Base-by-base conservation (phyloP, 306 rosid genomes). In the Cucurbita ficifolia region DNA sequence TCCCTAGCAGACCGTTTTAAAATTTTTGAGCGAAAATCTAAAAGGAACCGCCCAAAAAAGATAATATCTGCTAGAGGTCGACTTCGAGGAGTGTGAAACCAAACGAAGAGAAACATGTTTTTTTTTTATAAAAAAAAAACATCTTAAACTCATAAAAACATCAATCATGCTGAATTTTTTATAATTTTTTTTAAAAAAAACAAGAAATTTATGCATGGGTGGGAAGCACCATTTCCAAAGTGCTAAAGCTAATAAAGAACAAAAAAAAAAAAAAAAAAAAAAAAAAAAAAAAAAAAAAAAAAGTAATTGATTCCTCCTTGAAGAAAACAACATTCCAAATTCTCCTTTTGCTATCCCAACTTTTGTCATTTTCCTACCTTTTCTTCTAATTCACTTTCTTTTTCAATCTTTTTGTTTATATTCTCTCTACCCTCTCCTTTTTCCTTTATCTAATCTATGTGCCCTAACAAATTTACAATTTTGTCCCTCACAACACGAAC, bases 181-280 rank as follows among this genome's bases (percentile, higher is more conserved):
- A 11, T 48, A 12, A 4, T 46, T 45, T 1, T 33, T 36, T 36
- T 61, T n/a, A 5, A 64, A 29, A n/a, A 14, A 61, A 61, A 29
- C 33, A 29, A 22, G 21, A 68, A 42, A 2, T 68, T 40, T 56
- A 68, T 68, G 55, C 73, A 68, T 46, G 55, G 13, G 73, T 68
- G 73, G 56, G 40, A 46, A 24, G 38, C 73, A 48, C 56, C 73
- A 68, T 68, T 68, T 56, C 73, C 73, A 1, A 46, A 46, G 73
- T 68, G 73, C 11, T 68, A 69, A 46, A 69, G 74, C 24, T 22
- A 48, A 49, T 29, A 70, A 70, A 29, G 45, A 33, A 49, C 40
- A n/a, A 16, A 4, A 29, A 42, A 70, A 14, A 52, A 29, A 16
- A 49, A 49, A 52, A 29, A 16, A 49, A 49, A 14, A 49, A 1